Base-by-base conservation (phyloP, 129 eudicot species). In the Smallanthus sonchifolius region DNA sequence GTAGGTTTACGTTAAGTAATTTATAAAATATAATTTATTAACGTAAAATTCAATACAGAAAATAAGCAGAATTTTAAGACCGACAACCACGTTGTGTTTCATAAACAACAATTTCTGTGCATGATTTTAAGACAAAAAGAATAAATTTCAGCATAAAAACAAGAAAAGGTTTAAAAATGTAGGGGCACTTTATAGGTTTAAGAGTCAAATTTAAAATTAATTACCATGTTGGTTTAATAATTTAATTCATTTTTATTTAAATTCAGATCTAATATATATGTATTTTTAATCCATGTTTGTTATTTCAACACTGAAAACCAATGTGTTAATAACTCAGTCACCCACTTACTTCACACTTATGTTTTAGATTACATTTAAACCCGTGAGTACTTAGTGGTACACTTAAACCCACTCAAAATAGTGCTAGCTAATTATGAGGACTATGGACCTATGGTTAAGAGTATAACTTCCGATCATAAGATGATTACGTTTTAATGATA, bases 81-180 rank as follows among this genome's bases (percentile, higher is more conserved):
- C 73, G 79, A 75, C 79, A 78, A 47, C 11, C 66, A 78, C 72
- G 72, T 62, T 52, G 72, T 78, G 77, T 62, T 60, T 60, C 56
- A 64, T 59, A 70, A 78, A 69, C 72, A 77, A 61, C 77, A 48
- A 2, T 47, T 70, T 61, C 24, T 60, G 43, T 60, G 65, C 65
- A 62, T 70, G 65, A 78, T 47, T 70, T 70, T 70, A 78, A 78
- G 77, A 70, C 82, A 70, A 77, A 52, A 78, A 78, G 32, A 78
- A 78, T 76, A 78, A 36, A 60, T 40, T 37, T 10, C 59, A 70
- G 82, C 49, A 70, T 78, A 62, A 78, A 70, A 70, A 78, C 71
- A 78, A 59, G 42, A 64, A 57, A 78, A 61, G 36, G 82, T 70
- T 78, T 61, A 37, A 70, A 61, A 55, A 9, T 63, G 14, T 78